Evolutionary conservation across 2,329 filamentous ascomycete species (phyloP).

Genomic region (Paracoccidioides brasiliensis): DNA sequence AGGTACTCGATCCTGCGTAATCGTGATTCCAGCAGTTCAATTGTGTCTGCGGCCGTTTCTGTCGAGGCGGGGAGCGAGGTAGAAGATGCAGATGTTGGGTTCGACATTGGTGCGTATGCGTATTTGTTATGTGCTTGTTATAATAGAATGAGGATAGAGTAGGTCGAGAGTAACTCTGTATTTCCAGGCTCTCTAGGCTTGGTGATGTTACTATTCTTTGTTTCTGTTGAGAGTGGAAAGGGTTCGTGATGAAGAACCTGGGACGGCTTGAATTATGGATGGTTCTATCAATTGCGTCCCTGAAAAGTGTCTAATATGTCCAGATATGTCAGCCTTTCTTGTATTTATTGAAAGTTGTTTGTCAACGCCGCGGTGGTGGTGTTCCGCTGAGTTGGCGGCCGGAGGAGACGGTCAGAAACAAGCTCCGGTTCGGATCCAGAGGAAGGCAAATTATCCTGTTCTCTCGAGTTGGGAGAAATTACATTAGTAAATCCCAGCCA

Average conservation of each 20-base stretch:
- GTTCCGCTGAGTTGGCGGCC: not conserved
- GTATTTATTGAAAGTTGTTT: not conserved
- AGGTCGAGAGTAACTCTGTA: not conserved
- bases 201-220: not conserved
- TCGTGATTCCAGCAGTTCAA: slow-evolving; percentile 33
- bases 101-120: not conserved
- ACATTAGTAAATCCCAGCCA: too few relatives aligned
- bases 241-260: not conserved
- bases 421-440: too few relatives aligned
- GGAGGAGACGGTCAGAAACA: not conserved
- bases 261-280: not conserved
- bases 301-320: too few relatives aligned
- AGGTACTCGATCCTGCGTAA: slow-evolving; percentile 34
- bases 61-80: slow-evolving; percentile 4
- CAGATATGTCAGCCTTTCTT: too few relatives aligned
- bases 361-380: not conserved
- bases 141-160: not conserved
- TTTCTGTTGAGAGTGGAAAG: not conserved
- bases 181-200: not conserved
- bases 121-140: not conserved
- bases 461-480: not conserved
- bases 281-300: not conserved
- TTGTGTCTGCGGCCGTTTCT: slow-evolving; percentile 25
- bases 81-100: not conserved
- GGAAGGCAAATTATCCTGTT: not conserved